These are phyloP conservation scores for Tulasnella sp. DNA, from an alignment of 768 basidiomycete genomes.

Conservation along the genomic window DNA sequence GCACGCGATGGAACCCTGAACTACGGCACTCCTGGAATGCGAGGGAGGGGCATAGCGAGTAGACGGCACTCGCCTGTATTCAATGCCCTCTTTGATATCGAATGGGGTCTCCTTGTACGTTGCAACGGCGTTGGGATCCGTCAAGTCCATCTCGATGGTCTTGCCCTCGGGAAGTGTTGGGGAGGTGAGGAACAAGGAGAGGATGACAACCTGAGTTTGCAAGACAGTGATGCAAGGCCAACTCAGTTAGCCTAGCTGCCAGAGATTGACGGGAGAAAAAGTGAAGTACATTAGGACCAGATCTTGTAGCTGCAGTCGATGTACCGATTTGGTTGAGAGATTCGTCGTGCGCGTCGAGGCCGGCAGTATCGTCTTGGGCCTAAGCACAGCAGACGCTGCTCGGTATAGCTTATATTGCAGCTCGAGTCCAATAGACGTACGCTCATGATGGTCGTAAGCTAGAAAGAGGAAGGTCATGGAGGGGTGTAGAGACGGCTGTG, in stretches of 20 bases:
- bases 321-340: slow-evolving; percentile 71
- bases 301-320: slow-evolving; percentile 31
- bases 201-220: slow-evolving; percentile 51
- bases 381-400: slow-evolving; percentile 22
- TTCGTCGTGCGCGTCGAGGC: slow-evolving; percentile 84
- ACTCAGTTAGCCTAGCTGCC: background rate
- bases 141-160: slow-evolving; percentile 60
- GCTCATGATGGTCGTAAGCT: too few species aligned
- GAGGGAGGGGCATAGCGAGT: background rate
- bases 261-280: background rate
- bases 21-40: slow-evolving; percentile 12
- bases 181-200: slow-evolving; percentile 78
- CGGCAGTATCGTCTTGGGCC: slow-evolving; percentile 61
- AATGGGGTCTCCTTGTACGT: slow-evolving; percentile 72
- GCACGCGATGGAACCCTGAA: background rate
- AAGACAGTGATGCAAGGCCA: background rate
- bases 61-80: slow-evolving; percentile 65
- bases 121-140: slow-evolving; percentile 42
- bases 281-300: slow-evolving; percentile 42
- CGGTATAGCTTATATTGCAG: too few species aligned
- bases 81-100: slow-evolving; percentile 72
- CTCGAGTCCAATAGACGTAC: too few species aligned
- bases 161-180: slow-evolving; percentile 52
- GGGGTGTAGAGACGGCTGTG: background rate
- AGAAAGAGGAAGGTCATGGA: too few species aligned